These are phyloP conservation scores for Sclerotinia trifoliorum DNA, from an alignment of 2,329 filamentous ascomycete species.

Conservation along the genomic window DNA sequence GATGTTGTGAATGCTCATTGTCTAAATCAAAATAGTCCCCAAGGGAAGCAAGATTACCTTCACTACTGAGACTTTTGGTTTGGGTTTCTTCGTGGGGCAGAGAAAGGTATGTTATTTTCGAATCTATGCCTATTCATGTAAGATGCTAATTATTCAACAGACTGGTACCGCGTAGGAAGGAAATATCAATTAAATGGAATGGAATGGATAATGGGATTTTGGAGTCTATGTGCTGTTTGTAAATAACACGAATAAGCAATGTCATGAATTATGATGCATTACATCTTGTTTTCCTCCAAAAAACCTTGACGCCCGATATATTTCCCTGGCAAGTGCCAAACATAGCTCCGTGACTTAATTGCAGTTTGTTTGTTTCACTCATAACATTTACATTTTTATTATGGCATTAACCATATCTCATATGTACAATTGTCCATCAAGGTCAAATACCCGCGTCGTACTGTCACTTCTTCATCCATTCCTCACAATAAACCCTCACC, in stretches of 20 bases:
- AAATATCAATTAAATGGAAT: neutral
- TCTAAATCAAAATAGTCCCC: constrained; percentile 34
- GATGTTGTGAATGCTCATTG: neutral
- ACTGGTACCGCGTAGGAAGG: constrained; percentile 18
- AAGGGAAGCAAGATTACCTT: constrained; percentile 41
- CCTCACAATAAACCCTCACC: neutral
- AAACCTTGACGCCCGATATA: neutral
- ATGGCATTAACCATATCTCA: neutral
- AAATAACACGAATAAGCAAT: neutral
- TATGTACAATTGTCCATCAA: constrained; percentile 2
- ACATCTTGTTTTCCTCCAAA: neutral
- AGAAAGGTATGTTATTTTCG: constrained; percentile 34
- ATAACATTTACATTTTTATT: neutral
- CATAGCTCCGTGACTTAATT: neutral
- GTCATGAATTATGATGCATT: constrained; percentile 7
- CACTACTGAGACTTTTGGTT: constrained; percentile 39
- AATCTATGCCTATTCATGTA: neutral
- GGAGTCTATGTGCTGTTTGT: constrained; percentile 13
- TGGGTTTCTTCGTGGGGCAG: constrained; percentile 41
- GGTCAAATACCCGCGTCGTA: neutral
- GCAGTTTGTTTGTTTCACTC: neutral
- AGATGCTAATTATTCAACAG: neutral
- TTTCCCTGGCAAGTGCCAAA: constrained; percentile 5
- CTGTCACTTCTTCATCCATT: neutral
- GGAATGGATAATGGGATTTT: constrained; percentile 1